Base-by-base conservation (phyloP, 352 stramenopile genomes). In the Phytophthora vignae region DNA sequence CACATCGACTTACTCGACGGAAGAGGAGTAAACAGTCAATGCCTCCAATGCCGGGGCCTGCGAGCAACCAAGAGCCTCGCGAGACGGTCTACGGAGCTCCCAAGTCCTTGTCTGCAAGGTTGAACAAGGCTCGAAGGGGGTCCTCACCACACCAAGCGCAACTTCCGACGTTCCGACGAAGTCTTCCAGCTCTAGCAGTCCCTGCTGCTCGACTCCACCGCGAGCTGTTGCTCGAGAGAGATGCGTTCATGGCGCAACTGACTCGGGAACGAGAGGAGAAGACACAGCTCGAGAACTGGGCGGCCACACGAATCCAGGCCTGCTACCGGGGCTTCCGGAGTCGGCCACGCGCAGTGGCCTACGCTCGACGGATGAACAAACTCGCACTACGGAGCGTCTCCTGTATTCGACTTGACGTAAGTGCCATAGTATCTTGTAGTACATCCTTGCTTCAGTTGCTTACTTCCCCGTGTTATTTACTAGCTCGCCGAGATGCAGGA, bases 221-320 rank as follows among this genome's bases (percentile, higher is more conserved):
- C 5, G 81, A 92, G 59, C 63, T 91, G 15, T 22, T 76, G 15
- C 57, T 84, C 2, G 86, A 93, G 48, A 74, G 83, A 60, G 79
- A 91, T 50, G 74, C 59, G 7, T 93, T 92, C 50, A 90, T 92
- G 84, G 72, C 71, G 7, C 82, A 90, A 48, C 65, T 93, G 22
- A 44, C 71, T 3, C 68, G 74, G 15, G 86, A 93, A 48, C 77
- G 84, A 6, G 64, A 78, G 1, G 80, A 88, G 29, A 91, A 91
- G 31, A 15, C 55, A 0, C 42, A 68, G 27, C 71, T 90, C 0
- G 86, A 93, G 27, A 70, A 53, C 15, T 93, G 86, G 86, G 86
- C 86, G 5, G 81, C 82, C 4, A 91, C 75, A 9, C 86, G 81
- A 40, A 91, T 93, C 63, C 86, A 93, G 54, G 77, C 84, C 4